Base-by-base conservation (phyloP, 176 grass and related monocot species). In the Poa pratensis region DNA sequence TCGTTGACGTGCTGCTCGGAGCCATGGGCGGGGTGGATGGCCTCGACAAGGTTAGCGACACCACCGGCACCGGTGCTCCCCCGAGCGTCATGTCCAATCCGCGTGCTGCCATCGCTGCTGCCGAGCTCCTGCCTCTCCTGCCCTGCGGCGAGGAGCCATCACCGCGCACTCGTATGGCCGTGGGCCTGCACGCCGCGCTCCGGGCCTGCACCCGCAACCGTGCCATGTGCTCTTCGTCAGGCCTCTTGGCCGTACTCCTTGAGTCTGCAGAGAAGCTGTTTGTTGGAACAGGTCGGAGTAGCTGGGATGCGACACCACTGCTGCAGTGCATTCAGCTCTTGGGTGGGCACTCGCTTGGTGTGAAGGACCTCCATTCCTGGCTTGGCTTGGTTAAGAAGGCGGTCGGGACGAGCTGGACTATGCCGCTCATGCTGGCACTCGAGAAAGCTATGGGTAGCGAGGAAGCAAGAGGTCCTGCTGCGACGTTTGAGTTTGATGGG, bases 401-500 rank as follows among this genome's bases (percentile, higher is more conserved):
- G 13, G 64, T 95, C 39, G 63, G 83, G 50, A 95, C 96, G 20
- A 90, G 78, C 64, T 98, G 91, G 93, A 67, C 96, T 14, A 82
- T 17, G 0, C 91, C 87, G 35, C 80, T 95, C 64, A 92, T 89
- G 78, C 43, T 95, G 42, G 89, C 84, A 1, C 83, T 98, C 35
- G 96, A 98, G 91, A 95, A 94, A 75, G 91, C 93, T 78, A 94
- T 94, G 86, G 83, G 69, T 32, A 90, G 96, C 24, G 82, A 86
- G 81, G 96, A 95, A 81, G 73, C 88, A 20, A 85, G 63, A 63
- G 96, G 96, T 27, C 96, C 93, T 15, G 83, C 93, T 23, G 79
- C 61, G 35, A 89, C 93, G 55, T 98, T 98, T 68, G 96, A 98
- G 69, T 98, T 98, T 49, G 96, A 98, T 58, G 96, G 96, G 9